Evolutionary conservation across 2,329 filamentous ascomycete species (phyloP), one percentile per base, ranked within the genome.

Genomic region (Cordyceps pruinosa): DNA sequence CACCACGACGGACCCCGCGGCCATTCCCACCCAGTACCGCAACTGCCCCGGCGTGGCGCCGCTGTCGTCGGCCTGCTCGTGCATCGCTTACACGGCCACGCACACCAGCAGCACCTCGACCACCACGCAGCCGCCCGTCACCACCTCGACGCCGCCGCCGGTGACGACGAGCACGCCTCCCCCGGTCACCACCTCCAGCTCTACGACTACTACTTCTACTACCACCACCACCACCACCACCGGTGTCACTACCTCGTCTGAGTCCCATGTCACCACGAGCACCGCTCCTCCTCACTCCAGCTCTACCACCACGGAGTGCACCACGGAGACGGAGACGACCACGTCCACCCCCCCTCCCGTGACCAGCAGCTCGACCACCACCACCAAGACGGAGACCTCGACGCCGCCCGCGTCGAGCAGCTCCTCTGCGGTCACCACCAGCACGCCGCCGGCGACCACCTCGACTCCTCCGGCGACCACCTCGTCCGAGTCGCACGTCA

Each of bases 1-100:
- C 26, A 66, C 63, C 52, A 68, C 61, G 25, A 69, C 66, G 25
- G 64, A 64, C 44, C 45, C 63, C 30, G 48, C 59, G 2, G 61
- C 61, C 42, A 66, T 73, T 44, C 71, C 71, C 6, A 61, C 65
- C 9, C 60, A 69, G 47, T 73, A 65, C 61, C 45, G 39, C 60
- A 67, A 68, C 65, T 73, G 71, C 58, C 48, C 49, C 25, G 58
- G 52, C 39, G 63, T 67, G 53, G 64, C 60, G 19, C 59, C 57
- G 15, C 60, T 68, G 42, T 68, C 64, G 61, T 73, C 72, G 42
- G 70, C 69, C 45, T 73, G 71, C 66, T 72, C 70, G 6, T 73
- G 70, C 65, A 64, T 72, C 62, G 66, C 67, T 56, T 72, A 73
- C 62, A 68, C 68, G 44, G 62, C 66, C 44, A 70, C 68, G 21